Conservation (phyloP, 2,329 filamentous ascomycete genomes). For the Colletotrichum orchidophilum region DNA sequence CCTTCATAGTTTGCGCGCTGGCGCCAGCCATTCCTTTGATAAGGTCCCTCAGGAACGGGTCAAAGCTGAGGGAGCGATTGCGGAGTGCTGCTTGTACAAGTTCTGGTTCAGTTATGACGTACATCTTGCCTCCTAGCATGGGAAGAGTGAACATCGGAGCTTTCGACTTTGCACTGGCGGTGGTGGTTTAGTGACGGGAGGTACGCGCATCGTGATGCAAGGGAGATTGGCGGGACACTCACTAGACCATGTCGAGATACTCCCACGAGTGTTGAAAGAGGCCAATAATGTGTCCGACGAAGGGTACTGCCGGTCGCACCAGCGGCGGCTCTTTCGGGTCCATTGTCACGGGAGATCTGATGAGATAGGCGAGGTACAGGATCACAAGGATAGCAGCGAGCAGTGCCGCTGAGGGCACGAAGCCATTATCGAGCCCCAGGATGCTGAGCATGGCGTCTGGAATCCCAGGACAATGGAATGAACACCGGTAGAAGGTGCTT, state of each 20-base stretch:
- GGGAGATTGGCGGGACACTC: constrained; percentile 9
- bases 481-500: neutral
- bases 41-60: constrained; percentile 50
- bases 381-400: neutral
- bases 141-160: constrained; percentile 52
- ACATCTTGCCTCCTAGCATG: constrained; percentile 53
- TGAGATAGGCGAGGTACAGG: neutral
- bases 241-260: constrained; percentile 51
- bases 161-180: neutral
- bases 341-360: neutral
- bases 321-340: constrained; percentile 53
- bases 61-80: constrained; percentile 52
- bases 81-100: constrained; percentile 52
- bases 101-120: constrained; percentile 51
- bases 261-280: constrained; percentile 47
- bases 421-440: neutral
- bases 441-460: neutral
- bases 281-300: constrained; percentile 57
- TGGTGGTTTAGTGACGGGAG: neutral
- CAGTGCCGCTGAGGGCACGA: neutral
- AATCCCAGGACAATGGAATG: neutral
- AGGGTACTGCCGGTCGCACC: constrained; percentile 51
- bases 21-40: constrained; percentile 48
- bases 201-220: neutral
- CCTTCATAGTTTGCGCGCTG: constrained; percentile 40